phyloP scores from a whole-genome alignment of 805 yeast species.

The Aciculoconidium aculeatum region DNA sequence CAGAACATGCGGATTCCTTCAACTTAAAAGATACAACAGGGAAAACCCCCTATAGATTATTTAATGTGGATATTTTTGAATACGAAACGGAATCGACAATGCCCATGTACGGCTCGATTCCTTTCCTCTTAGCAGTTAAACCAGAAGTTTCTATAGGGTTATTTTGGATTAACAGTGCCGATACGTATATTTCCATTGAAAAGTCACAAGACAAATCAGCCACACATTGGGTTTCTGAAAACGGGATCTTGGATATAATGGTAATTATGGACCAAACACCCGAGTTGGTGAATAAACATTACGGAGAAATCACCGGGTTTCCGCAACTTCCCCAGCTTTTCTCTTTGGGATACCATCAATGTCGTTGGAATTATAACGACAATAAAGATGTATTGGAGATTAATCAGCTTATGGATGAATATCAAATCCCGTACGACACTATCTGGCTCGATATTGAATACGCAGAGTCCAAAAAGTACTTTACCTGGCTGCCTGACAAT shows the following conservation, averaged over 20 bases:
- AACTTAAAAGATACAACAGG: conserved; percentile 63
- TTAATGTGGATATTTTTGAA: conserved; percentile 92
- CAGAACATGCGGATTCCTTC: conserved; percentile 88
- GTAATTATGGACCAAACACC: conserved; percentile 59
- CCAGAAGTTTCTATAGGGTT: conserved; percentile 60
- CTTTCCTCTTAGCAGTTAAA: conserved; percentile 71
- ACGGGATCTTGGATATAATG: conserved; percentile 75
- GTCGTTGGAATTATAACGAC: conserved; percentile 95
- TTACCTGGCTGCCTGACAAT: conserved; percentile 75
- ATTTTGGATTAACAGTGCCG: conserved; percentile 92
- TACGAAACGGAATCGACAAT: conserved; percentile 75
- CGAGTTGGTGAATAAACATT: conserved; percentile 49
- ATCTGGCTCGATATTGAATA: conserved; percentile 96
- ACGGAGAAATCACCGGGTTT: conserved; percentile 68
- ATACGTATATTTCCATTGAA: conserved; percentile 77
- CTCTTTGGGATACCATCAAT: conserved; percentile 89
- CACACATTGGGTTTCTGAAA: conserved; percentile 93
- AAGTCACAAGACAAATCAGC: conserved; percentile 20
- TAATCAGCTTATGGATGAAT: conserved; percentile 60
- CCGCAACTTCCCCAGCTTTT: conserved; percentile 70
- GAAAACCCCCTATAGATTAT: conserved; percentile 76
- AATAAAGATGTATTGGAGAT: conserved; percentile 80
- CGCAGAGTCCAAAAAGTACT: conserved; percentile 78
- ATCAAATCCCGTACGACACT: conserved; percentile 78
- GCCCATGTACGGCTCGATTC: conserved; percentile 96